Evolutionary conservation across 2,329 filamentous ascomycete species (phyloP).

Genomic region (Aspergillus texensis): DNA sequence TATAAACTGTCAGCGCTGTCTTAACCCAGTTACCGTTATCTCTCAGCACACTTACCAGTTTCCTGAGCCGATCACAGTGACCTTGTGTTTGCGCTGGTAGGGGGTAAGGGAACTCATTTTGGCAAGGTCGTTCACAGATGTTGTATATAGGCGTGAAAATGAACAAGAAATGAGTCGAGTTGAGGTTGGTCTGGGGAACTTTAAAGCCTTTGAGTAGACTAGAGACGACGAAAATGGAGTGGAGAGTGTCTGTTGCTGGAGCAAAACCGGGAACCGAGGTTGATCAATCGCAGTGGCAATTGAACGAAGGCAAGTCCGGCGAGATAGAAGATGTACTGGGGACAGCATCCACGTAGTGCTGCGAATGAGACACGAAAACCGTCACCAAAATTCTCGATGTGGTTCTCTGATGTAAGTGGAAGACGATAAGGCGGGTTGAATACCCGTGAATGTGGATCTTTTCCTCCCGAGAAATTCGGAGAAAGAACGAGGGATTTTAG

Average conservation of each 20-base stretch:
- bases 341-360: constrained; percentile 21
- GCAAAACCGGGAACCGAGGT: constrained; percentile 34
- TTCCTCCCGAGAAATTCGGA: constrained; percentile 9
- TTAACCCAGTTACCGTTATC: constrained; percentile 52
- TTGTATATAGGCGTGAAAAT: constrained; percentile 13
- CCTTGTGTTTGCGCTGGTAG: constrained; percentile 41
- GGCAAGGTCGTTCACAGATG: constrained; percentile 7
- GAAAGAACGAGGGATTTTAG: neutral
- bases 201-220: constrained; percentile 23
- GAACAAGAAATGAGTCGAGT: constrained; percentile 16
- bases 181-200: constrained; percentile 17
- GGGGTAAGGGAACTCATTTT: constrained; percentile 38
- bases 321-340: constrained; percentile 21
- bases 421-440: constrained; percentile 21
- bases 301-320: constrained; percentile 28
- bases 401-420: constrained; percentile 22
- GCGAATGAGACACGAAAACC: neutral
- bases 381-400: neutral
- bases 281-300: constrained; percentile 22
- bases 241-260: constrained; percentile 21
- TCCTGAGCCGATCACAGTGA: constrained; percentile 86
- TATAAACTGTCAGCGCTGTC: constrained; percentile 82
- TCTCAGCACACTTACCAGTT: constrained; percentile 69
- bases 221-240: constrained; percentile 18
- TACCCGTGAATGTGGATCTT: constrained; percentile 26